Percentiles rank a stretch among this genome's conserved stretches.
Conservation (phyloP, 495 filamentous ascomycete species). For the Penicillium taxi region DNA sequence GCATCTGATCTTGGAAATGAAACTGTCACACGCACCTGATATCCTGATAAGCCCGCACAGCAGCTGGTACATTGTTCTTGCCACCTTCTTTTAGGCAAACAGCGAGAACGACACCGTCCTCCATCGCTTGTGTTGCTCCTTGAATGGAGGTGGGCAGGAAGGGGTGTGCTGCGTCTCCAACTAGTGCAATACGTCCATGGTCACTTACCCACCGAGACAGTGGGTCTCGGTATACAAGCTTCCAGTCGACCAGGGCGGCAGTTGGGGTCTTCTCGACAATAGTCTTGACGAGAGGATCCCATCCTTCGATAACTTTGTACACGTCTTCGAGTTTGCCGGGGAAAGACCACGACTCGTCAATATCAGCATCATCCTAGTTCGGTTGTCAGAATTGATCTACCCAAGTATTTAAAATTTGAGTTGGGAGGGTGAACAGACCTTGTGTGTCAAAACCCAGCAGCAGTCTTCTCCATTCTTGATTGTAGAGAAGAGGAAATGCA, state of each 20-base stretch:
- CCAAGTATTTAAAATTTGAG: neutral
- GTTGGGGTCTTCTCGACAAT: slow-evolving; percentile 54
- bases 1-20: neutral
- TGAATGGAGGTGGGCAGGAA: slow-evolving; percentile 67
- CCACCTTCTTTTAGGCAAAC: slow-evolving; percentile 50
- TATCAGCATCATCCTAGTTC: slow-evolving; percentile 46
- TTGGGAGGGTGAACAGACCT: no score
- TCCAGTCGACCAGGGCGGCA: slow-evolving; percentile 64
- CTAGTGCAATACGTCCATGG: slow-evolving; percentile 48
- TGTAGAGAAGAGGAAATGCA: slow-evolving; percentile 16
- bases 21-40: slow-evolving; percentile 13
- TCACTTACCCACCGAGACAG: slow-evolving; percentile 57
- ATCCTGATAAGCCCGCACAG: slow-evolving; percentile 42
- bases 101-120: slow-evolving; percentile 62
- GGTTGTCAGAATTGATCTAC: slow-evolving; percentile 6
- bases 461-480: slow-evolving; percentile 49
- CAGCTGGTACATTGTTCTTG: slow-evolving; percentile 36
- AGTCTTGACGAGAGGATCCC: slow-evolving; percentile 54
- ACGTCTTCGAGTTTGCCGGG: slow-evolving; percentile 55
- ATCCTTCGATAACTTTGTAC: slow-evolving; percentile 44
- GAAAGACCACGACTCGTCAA: slow-evolving; percentile 26
- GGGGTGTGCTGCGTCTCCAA: slow-evolving; percentile 67
- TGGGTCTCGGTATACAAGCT: slow-evolving; percentile 63
- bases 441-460: slow-evolving; percentile 65
- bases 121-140: slow-evolving; percentile 64